Conservation (phyloP, 345 rosid species). For the Gossypium sturtianum region DNA sequence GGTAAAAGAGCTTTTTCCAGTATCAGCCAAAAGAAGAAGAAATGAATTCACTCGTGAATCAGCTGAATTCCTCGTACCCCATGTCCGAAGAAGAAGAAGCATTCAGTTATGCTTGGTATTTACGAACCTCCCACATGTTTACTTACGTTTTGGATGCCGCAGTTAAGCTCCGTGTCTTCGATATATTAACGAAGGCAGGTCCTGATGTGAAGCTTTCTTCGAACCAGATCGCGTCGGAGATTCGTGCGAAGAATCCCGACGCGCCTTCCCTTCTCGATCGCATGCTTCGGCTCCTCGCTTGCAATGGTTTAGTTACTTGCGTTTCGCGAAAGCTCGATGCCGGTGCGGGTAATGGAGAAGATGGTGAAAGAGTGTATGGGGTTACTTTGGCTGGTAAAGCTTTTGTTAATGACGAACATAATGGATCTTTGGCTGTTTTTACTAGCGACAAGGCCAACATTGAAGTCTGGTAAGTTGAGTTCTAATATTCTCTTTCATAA, state of each 20-base stretch:
- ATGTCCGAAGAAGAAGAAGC: not conserved
- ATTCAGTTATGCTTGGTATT: not conserved
- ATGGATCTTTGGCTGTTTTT: not conserved
- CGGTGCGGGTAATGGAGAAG: not conserved
- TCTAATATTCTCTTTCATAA: too few species aligned
- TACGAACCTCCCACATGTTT: not conserved
- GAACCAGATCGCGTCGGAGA: slow-evolving; percentile 29
- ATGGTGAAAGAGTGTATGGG: slow-evolving; percentile 23
- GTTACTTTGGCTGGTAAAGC: slow-evolving; percentile 20
- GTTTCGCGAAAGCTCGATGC: not conserved
- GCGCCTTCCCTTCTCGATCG: slow-evolving; percentile 44
- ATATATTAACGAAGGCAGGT: slow-evolving; percentile 29
- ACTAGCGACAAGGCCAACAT: not conserved
- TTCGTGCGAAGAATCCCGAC: slow-evolving; percentile 31
- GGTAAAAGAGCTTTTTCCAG: too few species aligned
- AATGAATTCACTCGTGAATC: not conserved
- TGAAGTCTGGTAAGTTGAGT: not conserved
- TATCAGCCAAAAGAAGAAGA: too few species aligned
- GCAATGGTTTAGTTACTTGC: slow-evolving; percentile 39
- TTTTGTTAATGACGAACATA: slow-evolving; percentile 15
- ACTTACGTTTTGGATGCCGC: slow-evolving; percentile 26
- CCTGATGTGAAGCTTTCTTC: slow-evolving; percentile 36
- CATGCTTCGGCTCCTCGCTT: slow-evolving; percentile 38
- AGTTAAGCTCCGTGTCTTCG: slow-evolving; percentile 43
- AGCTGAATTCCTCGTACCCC: not conserved